Conservation (phyloP, 1,284 basidiomycete species). For the Cryptococcus floricola region DNA sequence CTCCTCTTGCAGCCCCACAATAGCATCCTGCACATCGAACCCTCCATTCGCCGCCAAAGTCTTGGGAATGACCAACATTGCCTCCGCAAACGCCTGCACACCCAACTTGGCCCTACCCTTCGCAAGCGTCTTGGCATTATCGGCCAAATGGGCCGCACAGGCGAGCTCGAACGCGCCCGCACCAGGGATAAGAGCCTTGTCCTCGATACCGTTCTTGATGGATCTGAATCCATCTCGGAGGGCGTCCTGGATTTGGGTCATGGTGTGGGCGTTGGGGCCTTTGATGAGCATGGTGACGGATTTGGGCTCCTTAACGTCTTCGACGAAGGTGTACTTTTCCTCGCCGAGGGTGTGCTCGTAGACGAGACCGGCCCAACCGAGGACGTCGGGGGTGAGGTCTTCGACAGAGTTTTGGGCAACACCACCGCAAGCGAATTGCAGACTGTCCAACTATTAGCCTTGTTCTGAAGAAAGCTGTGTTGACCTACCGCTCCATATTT, state of each 20-base stretch:
- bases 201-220: slow-evolving; percentile 96
- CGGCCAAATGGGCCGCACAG: slow-evolving; percentile 73
- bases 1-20: slow-evolving; percentile 89
- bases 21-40: slow-evolving; percentile 93
- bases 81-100: slow-evolving; percentile 95
- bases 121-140: slow-evolving; percentile 74
- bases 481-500: slow-evolving; percentile 85
- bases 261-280: slow-evolving; percentile 93
- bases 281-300: slow-evolving; percentile 95
- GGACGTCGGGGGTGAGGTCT: slow-evolving; percentile 82
- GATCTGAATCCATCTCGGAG: slow-evolving; percentile 92
- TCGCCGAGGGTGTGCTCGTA: slow-evolving; percentile 99
- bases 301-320: slow-evolving; percentile 95
- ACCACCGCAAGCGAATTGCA: slow-evolving; percentile 93
- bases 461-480: neutral
- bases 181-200: slow-evolving; percentile 81
- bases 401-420: slow-evolving; percentile 97
- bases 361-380: slow-evolving; percentile 96
- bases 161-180: slow-evolving; percentile 97
- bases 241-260: slow-evolving; percentile 93
- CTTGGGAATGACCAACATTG: slow-evolving; percentile 91
- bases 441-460: slow-evolving; percentile 49
- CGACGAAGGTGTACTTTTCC: slow-evolving; percentile 98
- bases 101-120: slow-evolving; percentile 98
- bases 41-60: slow-evolving; percentile 95